Evolutionary conservation across 2,329 filamentous ascomycete species (phyloP), one percentile per base, ranked within the genome.

Genomic region (Colletotrichum gigasporum): DNA sequence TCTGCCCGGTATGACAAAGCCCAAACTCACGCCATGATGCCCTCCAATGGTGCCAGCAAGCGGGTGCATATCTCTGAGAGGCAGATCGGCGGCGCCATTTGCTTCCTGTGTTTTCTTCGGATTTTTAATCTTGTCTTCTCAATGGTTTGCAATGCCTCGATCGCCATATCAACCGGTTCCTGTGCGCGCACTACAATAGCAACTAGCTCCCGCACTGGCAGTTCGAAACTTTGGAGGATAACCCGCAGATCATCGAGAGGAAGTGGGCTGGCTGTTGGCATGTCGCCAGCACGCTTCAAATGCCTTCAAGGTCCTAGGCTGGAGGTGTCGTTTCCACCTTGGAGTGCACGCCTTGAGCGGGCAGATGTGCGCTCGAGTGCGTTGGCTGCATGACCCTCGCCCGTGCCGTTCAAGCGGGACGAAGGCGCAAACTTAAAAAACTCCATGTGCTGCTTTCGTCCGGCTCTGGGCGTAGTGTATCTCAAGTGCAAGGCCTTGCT

Each of bases 321-420:
- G 44, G 44, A 20, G 48, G 12, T 22, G 32, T 28, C 26, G 42
- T 62, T 62, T 57, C 52, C 34, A 57, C 52, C 20, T 34, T 30
- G 32, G 32, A 39, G 41, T 42, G 35, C 48, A n/a, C n/a, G 39
- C 45, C 20, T 12, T 26, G 30, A 22, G 22, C 22, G n/a, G 12
- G 24, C 32, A 60, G 28, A 60, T 24, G 39, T 24, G 47, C 26
- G 56, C 61, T 54, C 56, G 55, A 63, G 16, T 61, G 34, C 42
- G 48, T 54, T 50, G 42, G 56, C 48, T 64, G 56, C 56, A 55
- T 64, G 48, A 42, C 56, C 61, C 12, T 64, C 56, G 48, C 20
- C 61, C 61, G 61, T 61, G 61, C 48, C 61, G 56, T 64, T 64
- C 56, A 61, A 64, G 55, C 61, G 61, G 61, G 56, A 64, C 56